phyloP scores from a whole-genome alignment of 208 protist genomes.

The Chromosphaera perkinsii region DNA sequence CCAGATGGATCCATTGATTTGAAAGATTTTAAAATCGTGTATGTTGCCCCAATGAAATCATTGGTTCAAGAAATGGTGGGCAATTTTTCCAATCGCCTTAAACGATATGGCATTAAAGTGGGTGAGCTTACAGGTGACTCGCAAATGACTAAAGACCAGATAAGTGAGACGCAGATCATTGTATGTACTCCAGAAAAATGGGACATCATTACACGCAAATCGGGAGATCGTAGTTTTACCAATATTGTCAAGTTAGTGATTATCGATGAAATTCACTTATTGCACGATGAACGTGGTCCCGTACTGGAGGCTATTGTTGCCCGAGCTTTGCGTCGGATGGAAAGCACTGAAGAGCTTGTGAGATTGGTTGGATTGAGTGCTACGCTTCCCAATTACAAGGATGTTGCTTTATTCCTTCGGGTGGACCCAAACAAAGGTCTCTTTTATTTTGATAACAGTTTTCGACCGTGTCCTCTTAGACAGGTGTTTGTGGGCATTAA shows the following conservation, averaged over 20 bases:
- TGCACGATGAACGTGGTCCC: constrained; percentile 96
- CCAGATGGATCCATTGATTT: constrained; percentile 50
- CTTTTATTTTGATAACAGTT: constrained; percentile 86
- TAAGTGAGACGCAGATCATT: constrained; percentile 85
- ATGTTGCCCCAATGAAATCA: constrained; percentile 99
- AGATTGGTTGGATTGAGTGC: constrained; percentile 97
- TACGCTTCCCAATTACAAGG: constrained; percentile 97
- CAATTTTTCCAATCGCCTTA: constrained; percentile 86
- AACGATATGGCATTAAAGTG: constrained; percentile 84
- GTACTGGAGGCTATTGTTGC: constrained; percentile 97
- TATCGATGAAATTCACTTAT: constrained; percentile 84
- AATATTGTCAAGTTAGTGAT: constrained; percentile 79
- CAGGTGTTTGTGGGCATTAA: constrained; percentile 95
- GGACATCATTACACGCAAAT: constrained; percentile 98
- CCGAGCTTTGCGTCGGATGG: constrained; percentile 75
- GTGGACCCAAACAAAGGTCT: constrained; percentile 80
- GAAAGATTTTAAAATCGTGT: constrained; percentile 90
- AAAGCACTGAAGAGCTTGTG: constrained; percentile 63
- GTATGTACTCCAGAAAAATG: constrained; percentile 99
- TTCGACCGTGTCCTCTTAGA: constrained; percentile 92
- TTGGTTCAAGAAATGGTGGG: constrained; percentile 97
- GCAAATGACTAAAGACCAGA: constrained; percentile 86
- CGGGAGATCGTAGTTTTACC: constrained; percentile 65
- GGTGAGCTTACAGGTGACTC: constrained; percentile 96
- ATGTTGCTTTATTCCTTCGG: constrained; percentile 96